Percentiles rank a stretch among this genome's conserved stretches.
These are phyloP conservation scores for Capsella rubella DNA, from an alignment of 441 rosid genomes.

Conservation along the genomic window DNA sequence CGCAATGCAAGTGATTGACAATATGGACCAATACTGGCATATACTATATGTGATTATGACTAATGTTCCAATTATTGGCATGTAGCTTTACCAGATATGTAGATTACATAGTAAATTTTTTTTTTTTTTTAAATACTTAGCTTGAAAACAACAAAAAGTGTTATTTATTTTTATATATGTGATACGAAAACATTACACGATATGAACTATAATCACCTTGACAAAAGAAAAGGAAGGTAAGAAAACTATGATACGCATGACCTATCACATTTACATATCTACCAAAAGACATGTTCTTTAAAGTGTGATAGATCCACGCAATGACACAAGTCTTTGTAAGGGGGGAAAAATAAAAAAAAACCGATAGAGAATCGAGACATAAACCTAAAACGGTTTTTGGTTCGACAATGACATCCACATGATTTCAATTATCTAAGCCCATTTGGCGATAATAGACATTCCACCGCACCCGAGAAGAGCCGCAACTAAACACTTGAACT, in stretches of 20 bases:
- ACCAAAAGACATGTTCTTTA: slow-evolving; percentile 9
- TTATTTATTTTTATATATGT: slow-evolving; percentile 16
- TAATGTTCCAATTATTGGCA: slow-evolving; percentile 18
- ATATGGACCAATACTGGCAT: slow-evolving; percentile 5
- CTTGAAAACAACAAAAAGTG: background rate
- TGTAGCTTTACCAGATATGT: background rate
- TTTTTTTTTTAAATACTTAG: background rate
- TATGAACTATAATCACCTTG: background rate
- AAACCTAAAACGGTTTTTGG: slow-evolving; percentile 15
- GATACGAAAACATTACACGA: slow-evolving; percentile 4
- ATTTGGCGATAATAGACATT: slow-evolving; percentile 36
- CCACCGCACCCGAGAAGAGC: slow-evolving; percentile 46
- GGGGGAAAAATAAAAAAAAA: background rate
- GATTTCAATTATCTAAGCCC: slow-evolving; percentile 35
- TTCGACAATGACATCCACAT: slow-evolving; percentile 12
- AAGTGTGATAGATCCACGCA: slow-evolving; percentile 6
- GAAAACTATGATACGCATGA: background rate
- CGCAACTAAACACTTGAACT: slow-evolving; percentile 40
- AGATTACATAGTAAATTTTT: background rate
- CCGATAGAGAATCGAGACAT: slow-evolving; percentile 6
- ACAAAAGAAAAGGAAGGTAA: background rate
- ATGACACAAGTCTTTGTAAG: background rate
- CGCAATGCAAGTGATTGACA: background rate
- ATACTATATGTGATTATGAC: background rate
- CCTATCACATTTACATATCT: slow-evolving; percentile 2